phyloP scores from a whole-genome alignment of 495 filamentous ascomycete genomes.

The Cenococcum geophilum region DNA sequence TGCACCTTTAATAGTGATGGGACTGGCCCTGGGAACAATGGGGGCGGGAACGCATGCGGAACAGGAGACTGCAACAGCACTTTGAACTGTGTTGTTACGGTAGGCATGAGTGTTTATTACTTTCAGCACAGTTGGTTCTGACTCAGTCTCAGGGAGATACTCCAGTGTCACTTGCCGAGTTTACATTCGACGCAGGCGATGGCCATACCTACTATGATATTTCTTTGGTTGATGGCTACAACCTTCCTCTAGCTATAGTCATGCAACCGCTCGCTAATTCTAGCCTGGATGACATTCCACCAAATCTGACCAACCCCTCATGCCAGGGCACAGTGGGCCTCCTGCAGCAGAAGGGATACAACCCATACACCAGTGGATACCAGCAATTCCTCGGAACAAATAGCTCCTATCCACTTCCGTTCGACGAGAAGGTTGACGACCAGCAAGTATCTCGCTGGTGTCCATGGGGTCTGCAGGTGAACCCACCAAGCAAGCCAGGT shows the following conservation, averaged over 20 bases:
- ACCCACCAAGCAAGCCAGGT: conserved; percentile 55
- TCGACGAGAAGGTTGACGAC: conserved; percentile 49
- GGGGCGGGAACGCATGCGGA: conserved; percentile 52
- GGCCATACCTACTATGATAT: conserved; percentile 74
- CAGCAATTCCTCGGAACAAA: conserved; percentile 47
- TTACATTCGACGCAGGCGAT: conserved; percentile 55
- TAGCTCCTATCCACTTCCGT: conserved; percentile 56
- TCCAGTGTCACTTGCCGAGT: conserved; percentile 68
- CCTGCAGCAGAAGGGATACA: conserved; percentile 41
- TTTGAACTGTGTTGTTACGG: conserved; percentile 57
- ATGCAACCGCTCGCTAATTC: conserved; percentile 51
- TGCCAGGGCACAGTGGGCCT: conserved; percentile 62
- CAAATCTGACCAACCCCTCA: conserved; percentile 65
- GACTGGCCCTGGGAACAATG: conserved; percentile 44
- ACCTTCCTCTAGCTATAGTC: conserved; percentile 64
- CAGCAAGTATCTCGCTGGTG: conserved; percentile 58
- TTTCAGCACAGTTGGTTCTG: neutral
- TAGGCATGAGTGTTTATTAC: conserved; percentile 38
- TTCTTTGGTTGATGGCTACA: conserved; percentile 80
- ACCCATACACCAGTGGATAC: conserved; percentile 38
- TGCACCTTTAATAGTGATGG: conserved; percentile 62
- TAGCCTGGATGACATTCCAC: conserved; percentile 52
- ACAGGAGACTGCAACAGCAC: conserved; percentile 69
- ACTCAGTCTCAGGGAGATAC: conserved; percentile 46
- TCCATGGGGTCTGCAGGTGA: conserved; percentile 65